These are phyloP conservation scores for Tylopilus plumbeoviolaceoides DNA, from an alignment of 768 basidiomycete genomes.

Conservation along the genomic window DNA sequence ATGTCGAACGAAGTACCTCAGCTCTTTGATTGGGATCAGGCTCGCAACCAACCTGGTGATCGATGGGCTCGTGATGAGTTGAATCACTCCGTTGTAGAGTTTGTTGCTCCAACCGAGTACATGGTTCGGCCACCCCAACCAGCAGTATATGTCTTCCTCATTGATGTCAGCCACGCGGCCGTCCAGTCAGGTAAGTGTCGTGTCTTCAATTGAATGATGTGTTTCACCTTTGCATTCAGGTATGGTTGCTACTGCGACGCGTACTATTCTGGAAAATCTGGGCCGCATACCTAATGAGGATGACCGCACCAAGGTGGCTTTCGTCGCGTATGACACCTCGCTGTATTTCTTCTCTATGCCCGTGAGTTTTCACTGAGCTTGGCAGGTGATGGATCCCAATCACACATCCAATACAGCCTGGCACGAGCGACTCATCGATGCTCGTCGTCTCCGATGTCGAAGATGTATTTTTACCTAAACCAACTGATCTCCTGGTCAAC, in stretches of 20 bases:
- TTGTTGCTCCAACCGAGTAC: conserved; percentile 96
- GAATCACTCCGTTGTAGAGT: conserved; percentile 93
- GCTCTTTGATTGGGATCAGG: conserved; percentile 97
- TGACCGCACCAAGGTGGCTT: conserved; percentile 84
- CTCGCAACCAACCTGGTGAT: conserved; percentile 89
- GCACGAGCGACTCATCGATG: conserved; percentile 80
- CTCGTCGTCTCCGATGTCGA: conserved; percentile 96
- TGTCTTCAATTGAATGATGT: neutral
- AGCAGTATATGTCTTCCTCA: conserved; percentile 93
- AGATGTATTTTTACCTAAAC: conserved; percentile 96
- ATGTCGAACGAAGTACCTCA: conserved; percentile 98
- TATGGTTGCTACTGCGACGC: conserved; percentile 97
- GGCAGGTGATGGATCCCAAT: conserved; percentile 1
- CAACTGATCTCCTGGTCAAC: conserved; percentile 94
- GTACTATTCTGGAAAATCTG: conserved; percentile 92
- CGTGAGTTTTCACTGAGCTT: conserved; percentile 28
- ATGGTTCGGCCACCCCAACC: conserved; percentile 99
- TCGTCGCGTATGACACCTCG: conserved; percentile 88
- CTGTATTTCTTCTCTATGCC: conserved; percentile 97
- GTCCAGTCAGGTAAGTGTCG: conserved; percentile 76
- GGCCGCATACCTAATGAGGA: conserved; percentile 96
- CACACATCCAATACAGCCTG: conserved; percentile 41
- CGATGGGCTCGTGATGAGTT: conserved; percentile 92
- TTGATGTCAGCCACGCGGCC: conserved; percentile 92
- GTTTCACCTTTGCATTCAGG: conserved; percentile 41